Percentiles rank a stretch among this genome's conserved stretches.
These are phyloP conservation scores for Combretum micranthum DNA, from an alignment of 345 rosid genomes.

Conservation along the genomic window DNA sequence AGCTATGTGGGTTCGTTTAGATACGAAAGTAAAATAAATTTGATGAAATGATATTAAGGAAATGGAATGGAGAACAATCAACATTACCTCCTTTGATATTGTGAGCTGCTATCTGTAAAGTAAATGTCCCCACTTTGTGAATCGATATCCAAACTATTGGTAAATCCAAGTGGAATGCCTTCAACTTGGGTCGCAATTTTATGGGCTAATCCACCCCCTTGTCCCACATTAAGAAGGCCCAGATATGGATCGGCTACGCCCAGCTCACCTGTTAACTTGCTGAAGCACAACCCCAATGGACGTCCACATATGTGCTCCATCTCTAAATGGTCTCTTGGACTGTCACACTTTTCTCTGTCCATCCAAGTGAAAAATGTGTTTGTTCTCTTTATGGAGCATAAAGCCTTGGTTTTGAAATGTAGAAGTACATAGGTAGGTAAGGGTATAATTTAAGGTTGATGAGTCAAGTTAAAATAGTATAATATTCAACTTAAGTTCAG, in stretches of 20 bases:
- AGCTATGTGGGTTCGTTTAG: too few species aligned
- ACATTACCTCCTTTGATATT: constrained; percentile 25
- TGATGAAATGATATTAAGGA: neutral
- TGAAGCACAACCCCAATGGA: constrained; percentile 31
- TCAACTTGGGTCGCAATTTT: constrained; percentile 11
- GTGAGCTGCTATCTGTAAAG: constrained; percentile 34
- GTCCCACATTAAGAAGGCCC: constrained; percentile 32
- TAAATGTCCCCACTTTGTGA: constrained; percentile 18
- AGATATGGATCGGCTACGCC: constrained; percentile 40
- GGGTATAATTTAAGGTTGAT: too few species aligned
- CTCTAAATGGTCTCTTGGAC: constrained; percentile 7
- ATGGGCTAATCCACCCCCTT: constrained; percentile 23
- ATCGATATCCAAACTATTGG: constrained; percentile 33
- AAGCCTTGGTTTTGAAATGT: neutral
- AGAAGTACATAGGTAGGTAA: neutral
- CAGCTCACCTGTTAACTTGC: constrained; percentile 23
- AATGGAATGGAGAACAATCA: neutral
- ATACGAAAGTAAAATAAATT: neutral
- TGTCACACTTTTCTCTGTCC: constrained; percentile 21
- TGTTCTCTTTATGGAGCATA: neutral
- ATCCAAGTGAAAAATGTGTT: neutral
- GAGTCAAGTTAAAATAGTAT: too few species aligned
- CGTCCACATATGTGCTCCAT: constrained; percentile 36
- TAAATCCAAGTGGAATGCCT: constrained; percentile 21
- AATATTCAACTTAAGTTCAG: too few species aligned